These are phyloP conservation scores for Taphrina pruni DNA, from an alignment of 1,139 yeast genomes.

Conservation along the genomic window DNA sequence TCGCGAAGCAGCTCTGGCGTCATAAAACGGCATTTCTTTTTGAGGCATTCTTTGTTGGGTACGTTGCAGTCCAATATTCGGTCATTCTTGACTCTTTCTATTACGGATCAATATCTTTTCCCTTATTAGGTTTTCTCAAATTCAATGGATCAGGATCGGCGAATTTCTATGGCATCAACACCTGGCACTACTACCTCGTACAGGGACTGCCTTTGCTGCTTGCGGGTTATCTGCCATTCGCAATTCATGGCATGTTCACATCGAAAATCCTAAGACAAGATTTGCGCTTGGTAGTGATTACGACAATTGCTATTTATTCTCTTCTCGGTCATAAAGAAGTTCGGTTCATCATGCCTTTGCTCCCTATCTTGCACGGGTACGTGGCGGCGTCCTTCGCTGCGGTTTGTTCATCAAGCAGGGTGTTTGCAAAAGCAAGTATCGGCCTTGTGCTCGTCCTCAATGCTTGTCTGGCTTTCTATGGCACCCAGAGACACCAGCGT, in stretches of 20 bases:
- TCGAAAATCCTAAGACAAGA: slow-evolving; percentile 45
- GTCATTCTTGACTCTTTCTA: slow-evolving; percentile 68
- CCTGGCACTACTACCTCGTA: slow-evolving; percentile 80
- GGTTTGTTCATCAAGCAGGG: slow-evolving; percentile 18
- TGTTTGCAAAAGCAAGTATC: not conserved
- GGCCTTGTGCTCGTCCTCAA: slow-evolving; percentile 52
- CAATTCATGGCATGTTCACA: slow-evolving; percentile 55
- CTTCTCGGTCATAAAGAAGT: slow-evolving; percentile 83
- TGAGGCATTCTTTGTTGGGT: slow-evolving; percentile 44
- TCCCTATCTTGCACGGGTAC: slow-evolving; percentile 68
- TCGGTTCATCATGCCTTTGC: slow-evolving; percentile 83
- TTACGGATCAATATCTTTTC: slow-evolving; percentile 66
- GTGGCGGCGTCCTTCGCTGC: slow-evolving; percentile 50
- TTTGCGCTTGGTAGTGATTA: slow-evolving; percentile 51
- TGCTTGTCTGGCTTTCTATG: slow-evolving; percentile 58
- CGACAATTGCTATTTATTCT: slow-evolving; percentile 65
- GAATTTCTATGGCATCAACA: slow-evolving; percentile 81
- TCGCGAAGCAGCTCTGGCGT: not conserved
- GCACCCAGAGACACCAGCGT: slow-evolving; percentile 73
- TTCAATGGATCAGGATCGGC: slow-evolving; percentile 80
- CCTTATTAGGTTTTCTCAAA: slow-evolving; percentile 70
- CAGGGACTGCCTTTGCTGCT: slow-evolving; percentile 83
- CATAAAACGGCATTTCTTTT: slow-evolving; percentile 24
- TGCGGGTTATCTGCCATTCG: slow-evolving; percentile 70
- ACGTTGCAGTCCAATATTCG: slow-evolving; percentile 53